phyloP scores from a whole-genome alignment of 2,329 filamentous ascomycete genomes.

The Cordyceps tenuipes region DNA sequence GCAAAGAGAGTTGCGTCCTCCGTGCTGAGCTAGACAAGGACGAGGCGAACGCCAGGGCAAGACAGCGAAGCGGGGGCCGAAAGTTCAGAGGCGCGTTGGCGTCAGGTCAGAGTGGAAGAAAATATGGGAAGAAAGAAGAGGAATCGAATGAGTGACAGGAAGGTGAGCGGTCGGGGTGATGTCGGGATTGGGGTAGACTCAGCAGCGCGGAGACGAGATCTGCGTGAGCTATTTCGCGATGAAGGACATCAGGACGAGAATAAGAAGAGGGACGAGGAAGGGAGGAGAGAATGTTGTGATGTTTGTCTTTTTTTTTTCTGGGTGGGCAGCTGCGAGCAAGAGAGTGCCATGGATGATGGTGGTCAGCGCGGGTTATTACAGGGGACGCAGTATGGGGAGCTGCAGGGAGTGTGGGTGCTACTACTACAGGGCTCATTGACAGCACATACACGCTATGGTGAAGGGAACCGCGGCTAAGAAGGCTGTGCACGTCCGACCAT shows the following conservation, averaged over 20 bases:
- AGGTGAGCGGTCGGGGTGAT: not conserved
- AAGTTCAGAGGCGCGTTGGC: constrained; percentile 6
- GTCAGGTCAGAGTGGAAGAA: not conserved
- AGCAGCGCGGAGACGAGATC: constrained; percentile 13
- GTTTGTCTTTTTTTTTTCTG: constrained; percentile 3
- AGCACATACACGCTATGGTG: not conserved
- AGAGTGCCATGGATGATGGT: not conserved
- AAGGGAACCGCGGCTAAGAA: not conserved
- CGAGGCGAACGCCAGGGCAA: not conserved
- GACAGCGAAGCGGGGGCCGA: constrained; percentile 7
- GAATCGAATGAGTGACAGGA: constrained; percentile 6
- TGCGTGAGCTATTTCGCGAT: constrained; percentile 9
- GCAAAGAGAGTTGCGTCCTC: not conserved
- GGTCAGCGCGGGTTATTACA: constrained; percentile 1
- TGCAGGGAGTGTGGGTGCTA: not conserved
- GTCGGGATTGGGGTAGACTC: not conserved
- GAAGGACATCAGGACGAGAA: constrained; percentile 4
- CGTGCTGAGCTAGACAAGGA: not conserved
- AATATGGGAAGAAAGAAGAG: not conserved
- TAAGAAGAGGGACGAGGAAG: not conserved
- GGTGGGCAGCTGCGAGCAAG: not conserved
- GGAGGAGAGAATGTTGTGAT: not conserved
- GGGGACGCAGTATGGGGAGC: not conserved
- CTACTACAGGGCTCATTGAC: not conserved
- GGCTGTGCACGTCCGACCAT: not conserved